phyloP scores from a whole-genome alignment of 2,329 filamentous ascomycete genomes.

The Fusarium redolens region DNA sequence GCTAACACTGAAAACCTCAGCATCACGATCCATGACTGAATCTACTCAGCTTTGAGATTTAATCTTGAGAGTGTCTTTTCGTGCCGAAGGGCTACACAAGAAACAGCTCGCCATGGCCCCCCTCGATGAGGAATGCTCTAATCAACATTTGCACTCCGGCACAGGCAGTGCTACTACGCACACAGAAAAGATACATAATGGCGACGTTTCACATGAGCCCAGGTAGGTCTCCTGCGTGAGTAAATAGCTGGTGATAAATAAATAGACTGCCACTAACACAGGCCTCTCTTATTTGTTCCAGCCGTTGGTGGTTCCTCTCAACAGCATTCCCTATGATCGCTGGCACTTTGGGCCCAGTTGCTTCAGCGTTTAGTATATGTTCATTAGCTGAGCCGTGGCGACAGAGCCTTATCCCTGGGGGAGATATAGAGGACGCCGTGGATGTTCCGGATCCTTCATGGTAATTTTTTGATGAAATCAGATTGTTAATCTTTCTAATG shows the following conservation, averaged over 20 bases:
- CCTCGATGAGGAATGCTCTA: not conserved
- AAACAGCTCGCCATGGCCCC: not conserved
- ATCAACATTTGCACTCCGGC: not conserved
- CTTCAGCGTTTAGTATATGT: conserved; percentile 1
- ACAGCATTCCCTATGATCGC: not conserved
- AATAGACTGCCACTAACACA: not conserved
- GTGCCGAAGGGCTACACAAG: not conserved
- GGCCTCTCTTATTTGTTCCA: not conserved
- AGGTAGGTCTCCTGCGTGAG: not conserved
- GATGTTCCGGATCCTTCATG: not conserved
- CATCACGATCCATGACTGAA: not conserved
- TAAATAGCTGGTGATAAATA: not conserved
- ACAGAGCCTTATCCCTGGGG: not conserved
- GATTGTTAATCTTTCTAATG: not conserved
- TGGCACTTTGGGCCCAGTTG: conserved; percentile 1
- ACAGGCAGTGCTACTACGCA: not conserved
- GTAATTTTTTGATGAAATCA: not conserved
- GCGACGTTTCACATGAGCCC: not conserved
- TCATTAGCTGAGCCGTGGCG: not conserved
- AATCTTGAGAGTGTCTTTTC: not conserved
- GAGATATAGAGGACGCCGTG: not conserved
- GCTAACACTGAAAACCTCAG: not conserved
- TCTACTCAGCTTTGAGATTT: not conserved
- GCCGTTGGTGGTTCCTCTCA: not conserved
- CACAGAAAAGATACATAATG: not conserved